Conservation (phyloP, 371 early-diverging fungal genomes). For the Modicella reniformis region DNA sequence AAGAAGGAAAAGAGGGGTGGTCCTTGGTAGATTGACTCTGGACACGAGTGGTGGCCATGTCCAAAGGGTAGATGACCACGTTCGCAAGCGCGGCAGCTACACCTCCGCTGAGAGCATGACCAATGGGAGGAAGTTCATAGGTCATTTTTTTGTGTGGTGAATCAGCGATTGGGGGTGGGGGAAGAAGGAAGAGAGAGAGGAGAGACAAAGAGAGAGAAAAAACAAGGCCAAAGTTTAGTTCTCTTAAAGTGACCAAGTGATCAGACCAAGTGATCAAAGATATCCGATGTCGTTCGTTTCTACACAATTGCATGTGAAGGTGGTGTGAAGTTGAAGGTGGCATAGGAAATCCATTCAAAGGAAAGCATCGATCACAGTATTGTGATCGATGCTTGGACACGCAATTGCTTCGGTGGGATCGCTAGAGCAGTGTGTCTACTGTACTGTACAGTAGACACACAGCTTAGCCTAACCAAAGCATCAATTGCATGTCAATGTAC, state of each 20-base stretch:
- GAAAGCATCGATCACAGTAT: too few relatives aligned
- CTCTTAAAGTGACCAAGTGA: not conserved
- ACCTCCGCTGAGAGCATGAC: slow-evolving; percentile 70
- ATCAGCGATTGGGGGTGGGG: not conserved
- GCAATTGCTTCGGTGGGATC: too few relatives aligned
- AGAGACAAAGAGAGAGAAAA: not conserved
- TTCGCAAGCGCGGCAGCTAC: slow-evolving; percentile 68
- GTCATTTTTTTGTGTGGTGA: slow-evolving; percentile 12
- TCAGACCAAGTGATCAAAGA: not conserved
- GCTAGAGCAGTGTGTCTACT: too few relatives aligned
- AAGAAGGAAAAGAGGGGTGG: not conserved
- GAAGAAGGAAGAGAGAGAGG: not conserved
- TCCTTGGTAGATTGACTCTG: slow-evolving; percentile 48
- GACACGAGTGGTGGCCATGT: slow-evolving; percentile 60
- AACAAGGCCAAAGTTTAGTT: not conserved
- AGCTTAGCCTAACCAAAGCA: too few relatives aligned
- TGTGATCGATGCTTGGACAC: not conserved
- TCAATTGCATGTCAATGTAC: too few relatives aligned
- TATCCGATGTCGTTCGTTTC: not conserved
- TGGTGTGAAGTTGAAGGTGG: not conserved
- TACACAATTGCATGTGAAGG: not conserved
- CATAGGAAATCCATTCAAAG: not conserved
- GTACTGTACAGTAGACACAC: too few relatives aligned
- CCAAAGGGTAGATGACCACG: slow-evolving; percentile 69
- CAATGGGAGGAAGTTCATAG: slow-evolving; percentile 68